Conservation (phyloP, 257 asterid genomes). For the Schizonepeta tenuifolia region DNA sequence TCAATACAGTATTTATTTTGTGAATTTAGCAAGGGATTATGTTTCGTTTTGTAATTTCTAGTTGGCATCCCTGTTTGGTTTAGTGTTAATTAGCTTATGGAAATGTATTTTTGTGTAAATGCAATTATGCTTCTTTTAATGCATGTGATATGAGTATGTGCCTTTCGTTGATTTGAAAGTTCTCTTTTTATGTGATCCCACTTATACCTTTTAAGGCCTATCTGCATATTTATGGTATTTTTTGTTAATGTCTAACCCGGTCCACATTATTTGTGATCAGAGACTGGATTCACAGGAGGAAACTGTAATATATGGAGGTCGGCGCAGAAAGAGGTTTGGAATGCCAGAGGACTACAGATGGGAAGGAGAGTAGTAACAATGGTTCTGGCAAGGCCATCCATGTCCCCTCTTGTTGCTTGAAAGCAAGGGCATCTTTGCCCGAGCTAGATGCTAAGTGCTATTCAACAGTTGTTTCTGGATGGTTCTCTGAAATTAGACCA, state of each 20-base stretch:
- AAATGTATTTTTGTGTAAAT: not conserved
- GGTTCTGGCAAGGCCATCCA: conserved; percentile 45
- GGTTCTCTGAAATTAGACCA: conserved; percentile 70
- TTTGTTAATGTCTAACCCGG: conserved; percentile 20
- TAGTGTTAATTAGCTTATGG: not conserved
- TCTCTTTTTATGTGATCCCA: not conserved
- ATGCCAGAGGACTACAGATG: conserved; percentile 84
- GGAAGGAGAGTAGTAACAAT: conserved; percentile 72
- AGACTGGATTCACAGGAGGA: conserved; percentile 94
- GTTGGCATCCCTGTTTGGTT: not conserved
- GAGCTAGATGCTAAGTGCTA: conserved; percentile 74
- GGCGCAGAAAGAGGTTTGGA: conserved; percentile 78
- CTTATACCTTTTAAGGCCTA: not conserved
- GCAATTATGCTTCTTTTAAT: not conserved
- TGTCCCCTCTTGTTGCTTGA: conserved; percentile 92
- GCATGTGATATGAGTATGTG: conserved; percentile 5
- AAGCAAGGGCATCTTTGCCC: conserved; percentile 70
- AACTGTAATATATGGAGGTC: conserved; percentile 72
- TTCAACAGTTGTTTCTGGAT: conserved; percentile 92
- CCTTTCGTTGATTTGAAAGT: not conserved
- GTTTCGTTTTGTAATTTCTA: not conserved
- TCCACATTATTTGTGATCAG: conserved; percentile 40
- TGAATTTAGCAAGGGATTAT: not conserved
- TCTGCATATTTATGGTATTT: not conserved
- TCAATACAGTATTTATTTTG: not conserved